Conservation (phyloP, 2,329 filamentous ascomycete species). For the Aspergillus costaricaensis region DNA sequence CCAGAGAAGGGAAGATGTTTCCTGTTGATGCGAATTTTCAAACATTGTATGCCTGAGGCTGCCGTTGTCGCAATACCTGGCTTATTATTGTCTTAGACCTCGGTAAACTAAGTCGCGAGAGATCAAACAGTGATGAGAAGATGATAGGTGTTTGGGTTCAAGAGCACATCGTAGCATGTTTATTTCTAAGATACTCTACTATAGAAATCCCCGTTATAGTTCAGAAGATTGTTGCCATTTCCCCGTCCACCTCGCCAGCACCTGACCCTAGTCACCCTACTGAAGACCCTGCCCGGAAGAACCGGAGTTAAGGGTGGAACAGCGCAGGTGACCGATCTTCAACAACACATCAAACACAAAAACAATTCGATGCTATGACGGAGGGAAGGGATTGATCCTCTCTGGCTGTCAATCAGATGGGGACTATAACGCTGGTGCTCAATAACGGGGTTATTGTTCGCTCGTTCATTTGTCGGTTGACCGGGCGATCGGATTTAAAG, state of each 20-base stretch:
- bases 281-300: background rate
- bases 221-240: too few species aligned
- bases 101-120: background rate
- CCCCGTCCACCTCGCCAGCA: background rate
- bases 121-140: background rate
- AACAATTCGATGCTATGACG: too few species aligned
- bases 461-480: conserved; percentile 14
- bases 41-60: background rate
- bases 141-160: background rate
- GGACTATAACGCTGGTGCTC: conserved; percentile 1
- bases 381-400: too few species aligned
- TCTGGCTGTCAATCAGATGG: background rate
- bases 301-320: background rate
- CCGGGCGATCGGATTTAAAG: conserved; percentile 24
- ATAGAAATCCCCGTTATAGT: too few species aligned
- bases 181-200: too few species aligned
- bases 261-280: background rate
- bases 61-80: background rate
- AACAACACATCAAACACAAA: background rate
- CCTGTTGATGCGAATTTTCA: background rate
- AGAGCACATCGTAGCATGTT: background rate
- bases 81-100: background rate
- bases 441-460: too few species aligned
- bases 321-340: background rate
- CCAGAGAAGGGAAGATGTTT: background rate